Conservation (phyloP, 2,329 filamentous ascomycete species). For the Plectosphaerella sp. region DNA sequence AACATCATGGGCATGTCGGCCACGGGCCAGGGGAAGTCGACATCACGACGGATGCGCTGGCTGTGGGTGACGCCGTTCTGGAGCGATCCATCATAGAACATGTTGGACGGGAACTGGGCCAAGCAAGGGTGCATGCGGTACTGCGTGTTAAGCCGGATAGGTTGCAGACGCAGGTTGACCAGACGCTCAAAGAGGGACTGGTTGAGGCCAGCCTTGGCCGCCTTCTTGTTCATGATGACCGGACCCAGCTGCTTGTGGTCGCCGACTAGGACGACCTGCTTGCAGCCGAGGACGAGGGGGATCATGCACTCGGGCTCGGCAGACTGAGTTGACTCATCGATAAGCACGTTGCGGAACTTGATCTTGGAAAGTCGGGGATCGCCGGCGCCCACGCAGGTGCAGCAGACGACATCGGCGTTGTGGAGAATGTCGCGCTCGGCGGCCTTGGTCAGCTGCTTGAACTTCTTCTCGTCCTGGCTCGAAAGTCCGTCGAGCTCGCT, state of each 20-base stretch:
- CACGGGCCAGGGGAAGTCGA: conserved; percentile 98
- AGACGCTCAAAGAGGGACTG: conserved; percentile 98
- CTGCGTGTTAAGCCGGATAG: conserved; percentile 92
- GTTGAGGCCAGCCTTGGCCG: conserved; percentile 93
- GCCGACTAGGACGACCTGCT: conserved; percentile 97
- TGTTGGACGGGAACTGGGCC: conserved; percentile 96
- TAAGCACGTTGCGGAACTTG: conserved; percentile 96
- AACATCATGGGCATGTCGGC: conserved; percentile 98
- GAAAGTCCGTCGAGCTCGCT: conserved; percentile 85
- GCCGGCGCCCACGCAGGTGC: conserved; percentile 94
- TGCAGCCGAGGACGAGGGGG: conserved; percentile 91
- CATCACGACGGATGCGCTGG: conserved; percentile 82
- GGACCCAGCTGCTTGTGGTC: conserved; percentile 97
- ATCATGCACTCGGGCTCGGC: conserved; percentile 99
- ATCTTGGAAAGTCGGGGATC: conserved; percentile 94
- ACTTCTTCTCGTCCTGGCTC: conserved; percentile 96
- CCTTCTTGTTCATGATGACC: conserved; percentile 99
- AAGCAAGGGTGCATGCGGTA: conserved; percentile 99
- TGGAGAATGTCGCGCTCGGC: conserved; percentile 92
- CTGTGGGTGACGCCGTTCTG: conserved; percentile 94
- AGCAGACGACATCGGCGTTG: conserved; percentile 97
- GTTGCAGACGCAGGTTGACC: conserved; percentile 83
- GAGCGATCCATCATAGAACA: conserved; percentile 97
- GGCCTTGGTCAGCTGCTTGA: conserved; percentile 89
- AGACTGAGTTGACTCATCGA: conserved; percentile 97